Evolutionary conservation across 495 filamentous ascomycete genomes (phyloP).

Genomic region (Rhypophila decipiens): DNA sequence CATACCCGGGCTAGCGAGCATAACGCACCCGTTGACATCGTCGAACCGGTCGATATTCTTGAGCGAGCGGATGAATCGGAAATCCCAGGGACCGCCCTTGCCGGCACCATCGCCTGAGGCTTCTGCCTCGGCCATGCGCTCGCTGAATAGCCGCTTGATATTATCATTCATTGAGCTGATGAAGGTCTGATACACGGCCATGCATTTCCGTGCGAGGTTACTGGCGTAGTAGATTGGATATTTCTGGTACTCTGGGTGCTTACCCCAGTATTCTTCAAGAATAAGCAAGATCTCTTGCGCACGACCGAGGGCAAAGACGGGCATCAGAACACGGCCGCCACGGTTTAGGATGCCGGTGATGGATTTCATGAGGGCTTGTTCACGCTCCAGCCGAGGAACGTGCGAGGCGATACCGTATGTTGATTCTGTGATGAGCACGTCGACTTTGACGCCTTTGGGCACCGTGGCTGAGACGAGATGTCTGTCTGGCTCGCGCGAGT

Average conservation of each 20-base stretch:
- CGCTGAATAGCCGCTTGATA: constrained; percentile 83
- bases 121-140: constrained; percentile 82
- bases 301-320: constrained; percentile 88
- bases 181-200: constrained; percentile 98
- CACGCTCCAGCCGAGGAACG: constrained; percentile 79
- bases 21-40: constrained; percentile 91
- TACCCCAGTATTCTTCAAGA: constrained; percentile 92
- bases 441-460: constrained; percentile 76
- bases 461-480: constrained; percentile 90
- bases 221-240: constrained; percentile 95
- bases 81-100: constrained; percentile 90
- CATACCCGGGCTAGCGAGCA: constrained; percentile 97
- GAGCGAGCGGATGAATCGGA: constrained; percentile 81
- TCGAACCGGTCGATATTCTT: constrained; percentile 93
- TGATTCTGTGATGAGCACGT: constrained; percentile 94
- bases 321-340: constrained; percentile 87
- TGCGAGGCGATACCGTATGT: constrained; percentile 94
- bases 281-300: constrained; percentile 93
- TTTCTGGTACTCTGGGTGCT: constrained; percentile 77
- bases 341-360: constrained; percentile 84
- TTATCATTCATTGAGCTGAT: constrained; percentile 98
- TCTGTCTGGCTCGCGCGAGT: constrained; percentile 87
- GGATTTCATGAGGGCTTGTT: constrained; percentile 88
- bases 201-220: constrained; percentile 89
- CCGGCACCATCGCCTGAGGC: constrained; percentile 61